A percentile compares a stretch with the other conserved stretches of the same genome.
phyloP scores from a whole-genome alignment of 2,329 filamentous ascomycete genomes.

The Cryphonectria radicalis region DNA sequence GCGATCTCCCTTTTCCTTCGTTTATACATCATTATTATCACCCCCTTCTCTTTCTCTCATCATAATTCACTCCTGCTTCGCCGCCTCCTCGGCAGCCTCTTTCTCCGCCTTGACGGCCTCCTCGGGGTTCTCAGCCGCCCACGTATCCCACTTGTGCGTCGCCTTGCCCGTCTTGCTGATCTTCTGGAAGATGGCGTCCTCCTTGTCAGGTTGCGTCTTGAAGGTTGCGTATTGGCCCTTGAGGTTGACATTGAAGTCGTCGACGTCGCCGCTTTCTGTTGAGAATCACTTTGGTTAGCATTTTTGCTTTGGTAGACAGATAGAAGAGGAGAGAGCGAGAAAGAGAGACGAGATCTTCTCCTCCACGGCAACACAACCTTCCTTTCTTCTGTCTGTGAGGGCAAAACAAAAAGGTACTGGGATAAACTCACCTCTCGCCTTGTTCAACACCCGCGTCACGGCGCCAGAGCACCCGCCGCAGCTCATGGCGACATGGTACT shows the following conservation, averaged over 20 bases:
- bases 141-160: slow-evolving; percentile 74
- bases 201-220: slow-evolving; percentile 72
- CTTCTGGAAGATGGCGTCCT: slow-evolving; percentile 75
- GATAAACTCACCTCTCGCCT: slow-evolving; percentile 71
- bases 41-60: not conserved
- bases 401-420: not conserved
- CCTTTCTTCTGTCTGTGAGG: not conserved
- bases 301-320: not conserved
- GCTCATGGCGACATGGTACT: slow-evolving; percentile 92
- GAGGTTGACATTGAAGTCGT: slow-evolving; percentile 85
- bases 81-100: not conserved
- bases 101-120: slow-evolving; percentile 34
- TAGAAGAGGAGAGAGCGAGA: not conserved
- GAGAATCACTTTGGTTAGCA: not conserved
- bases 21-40: not conserved
- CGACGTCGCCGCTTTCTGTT: slow-evolving; percentile 66
- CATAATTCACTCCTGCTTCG: slow-evolving; percentile 7
- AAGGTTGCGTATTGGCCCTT: slow-evolving; percentile 83
- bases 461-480: slow-evolving; percentile 97
- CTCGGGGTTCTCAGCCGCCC: slow-evolving; percentile 65
- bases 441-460: slow-evolving; percentile 88
- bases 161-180: slow-evolving; percentile 93
- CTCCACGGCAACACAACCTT: not conserved
- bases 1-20: not conserved
- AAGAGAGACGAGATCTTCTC: not conserved